Evolutionary conservation across 257 asterid genomes (phyloP).

Genomic region (Solanum appendiculatum): DNA sequence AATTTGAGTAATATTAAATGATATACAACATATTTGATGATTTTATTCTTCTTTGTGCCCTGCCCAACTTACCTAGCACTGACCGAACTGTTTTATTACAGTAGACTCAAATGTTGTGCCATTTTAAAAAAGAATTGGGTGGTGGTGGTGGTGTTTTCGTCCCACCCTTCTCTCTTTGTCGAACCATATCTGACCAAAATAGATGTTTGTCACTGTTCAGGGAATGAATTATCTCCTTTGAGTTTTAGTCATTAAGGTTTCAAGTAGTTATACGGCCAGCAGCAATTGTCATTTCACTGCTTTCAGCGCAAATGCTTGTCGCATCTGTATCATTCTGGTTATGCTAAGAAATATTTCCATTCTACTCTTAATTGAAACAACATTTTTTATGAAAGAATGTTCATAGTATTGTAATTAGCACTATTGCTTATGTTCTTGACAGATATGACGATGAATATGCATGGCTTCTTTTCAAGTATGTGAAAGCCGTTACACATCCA

Average conservation of each 20-base stretch:
- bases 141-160: too few species aligned
- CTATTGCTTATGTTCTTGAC: background rate
- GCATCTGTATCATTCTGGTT: background rate
- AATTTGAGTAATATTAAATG: too few species aligned
- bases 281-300: background rate
- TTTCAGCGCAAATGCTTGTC: background rate
- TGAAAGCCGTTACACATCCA: background rate
- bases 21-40: too few species aligned
- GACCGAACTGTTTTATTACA: too few species aligned
- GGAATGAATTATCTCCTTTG: background rate
- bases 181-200: too few species aligned
- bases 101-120: too few species aligned
- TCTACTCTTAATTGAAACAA: background rate
- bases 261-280: background rate
- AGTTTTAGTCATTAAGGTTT: background rate
- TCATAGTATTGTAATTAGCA: background rate
- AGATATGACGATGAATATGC: background rate
- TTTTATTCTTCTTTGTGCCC: too few species aligned
- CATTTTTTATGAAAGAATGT: background rate
- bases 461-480: background rate
- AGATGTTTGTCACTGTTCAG: background rate
- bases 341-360: background rate
- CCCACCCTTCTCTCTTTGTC: too few species aligned
- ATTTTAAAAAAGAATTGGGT: too few species aligned
- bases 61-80: too few species aligned